Evolutionary conservation across 2,329 filamentous ascomycete species (phyloP).

Genomic region (Epichloe glyceriae): DNA sequence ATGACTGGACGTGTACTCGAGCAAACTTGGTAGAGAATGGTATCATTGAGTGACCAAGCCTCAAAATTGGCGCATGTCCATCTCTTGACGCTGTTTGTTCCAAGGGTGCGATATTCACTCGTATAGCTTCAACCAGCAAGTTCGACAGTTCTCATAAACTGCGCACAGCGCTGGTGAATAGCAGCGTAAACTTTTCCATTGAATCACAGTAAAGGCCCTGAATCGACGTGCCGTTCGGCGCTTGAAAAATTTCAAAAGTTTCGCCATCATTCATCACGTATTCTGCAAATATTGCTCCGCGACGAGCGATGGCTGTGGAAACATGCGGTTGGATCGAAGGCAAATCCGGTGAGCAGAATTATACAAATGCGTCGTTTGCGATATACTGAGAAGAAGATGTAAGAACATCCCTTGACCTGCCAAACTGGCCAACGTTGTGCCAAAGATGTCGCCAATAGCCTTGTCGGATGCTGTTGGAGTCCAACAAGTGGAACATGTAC

Average conservation of each 20-base stretch:
- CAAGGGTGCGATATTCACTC: not conserved
- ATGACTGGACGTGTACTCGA: not conserved
- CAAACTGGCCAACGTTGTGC: slow-evolving; percentile 10
- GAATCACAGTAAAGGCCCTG: not conserved
- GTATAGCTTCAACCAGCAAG: not conserved
- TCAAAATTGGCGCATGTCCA: not conserved
- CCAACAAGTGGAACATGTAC: slow-evolving; percentile 3
- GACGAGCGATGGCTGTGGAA: not conserved
- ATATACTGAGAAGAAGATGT: not conserved
- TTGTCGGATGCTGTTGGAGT: slow-evolving; percentile 13
- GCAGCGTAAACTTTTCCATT: not conserved
- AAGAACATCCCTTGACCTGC: slow-evolving; percentile 10
- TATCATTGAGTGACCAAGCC: not conserved
- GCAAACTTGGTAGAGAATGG: not conserved
- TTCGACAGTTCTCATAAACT: not conserved
- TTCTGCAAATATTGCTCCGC: not conserved
- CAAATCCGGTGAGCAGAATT: slow-evolving; percentile 6
- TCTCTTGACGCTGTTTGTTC: not conserved
- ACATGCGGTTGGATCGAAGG: slow-evolving; percentile 12
- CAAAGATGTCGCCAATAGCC: slow-evolving; percentile 6
- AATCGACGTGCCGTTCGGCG: not conserved
- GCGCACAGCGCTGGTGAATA: not conserved
- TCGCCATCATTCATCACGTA: not conserved
- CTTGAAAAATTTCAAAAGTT: not conserved
- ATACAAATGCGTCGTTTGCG: not conserved